Evolutionary conservation across 129 eudicot species (phyloP).

Genomic region (Heracleum sosnowskyi): DNA sequence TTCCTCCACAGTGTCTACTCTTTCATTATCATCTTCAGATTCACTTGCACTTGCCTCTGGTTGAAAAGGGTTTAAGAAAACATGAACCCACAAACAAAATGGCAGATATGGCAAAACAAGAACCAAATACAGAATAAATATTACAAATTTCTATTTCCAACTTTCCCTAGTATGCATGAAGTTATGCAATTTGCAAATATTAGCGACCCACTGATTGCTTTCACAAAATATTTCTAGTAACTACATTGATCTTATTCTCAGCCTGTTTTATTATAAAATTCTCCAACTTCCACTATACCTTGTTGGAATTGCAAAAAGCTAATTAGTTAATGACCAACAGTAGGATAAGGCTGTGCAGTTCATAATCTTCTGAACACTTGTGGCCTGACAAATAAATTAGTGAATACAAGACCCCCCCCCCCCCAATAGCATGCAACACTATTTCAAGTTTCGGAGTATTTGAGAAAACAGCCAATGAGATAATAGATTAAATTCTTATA

Average conservation of each 20-base stretch:
- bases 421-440: too few relatives aligned
- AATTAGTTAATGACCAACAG: too few relatives aligned
- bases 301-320: too few relatives aligned
- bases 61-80: constrained; percentile 12
- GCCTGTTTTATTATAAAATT: not conserved
- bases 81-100: not conserved
- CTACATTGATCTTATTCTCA: not conserved
- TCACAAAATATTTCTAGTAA: not conserved
- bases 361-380: too few relatives aligned
- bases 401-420: too few relatives aligned
- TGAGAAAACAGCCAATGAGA: too few relatives aligned
- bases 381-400: too few relatives aligned
- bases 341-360: too few relatives aligned
- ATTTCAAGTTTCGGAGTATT: too few relatives aligned
- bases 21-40: constrained; percentile 88
- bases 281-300: too few relatives aligned
- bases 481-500: too few relatives aligned
- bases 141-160: not conserved
- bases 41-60: constrained; percentile 76
- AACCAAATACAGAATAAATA: not conserved
- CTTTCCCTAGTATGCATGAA: not conserved
- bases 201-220: not conserved
- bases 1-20: constrained; percentile 91
- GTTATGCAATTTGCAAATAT: not conserved
- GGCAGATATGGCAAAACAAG: not conserved